A percentile compares a stretch with the other conserved stretches of the same genome.
Conservation (phyloP, 805 yeast species). For the Helenozyma baotianmanensis region DNA sequence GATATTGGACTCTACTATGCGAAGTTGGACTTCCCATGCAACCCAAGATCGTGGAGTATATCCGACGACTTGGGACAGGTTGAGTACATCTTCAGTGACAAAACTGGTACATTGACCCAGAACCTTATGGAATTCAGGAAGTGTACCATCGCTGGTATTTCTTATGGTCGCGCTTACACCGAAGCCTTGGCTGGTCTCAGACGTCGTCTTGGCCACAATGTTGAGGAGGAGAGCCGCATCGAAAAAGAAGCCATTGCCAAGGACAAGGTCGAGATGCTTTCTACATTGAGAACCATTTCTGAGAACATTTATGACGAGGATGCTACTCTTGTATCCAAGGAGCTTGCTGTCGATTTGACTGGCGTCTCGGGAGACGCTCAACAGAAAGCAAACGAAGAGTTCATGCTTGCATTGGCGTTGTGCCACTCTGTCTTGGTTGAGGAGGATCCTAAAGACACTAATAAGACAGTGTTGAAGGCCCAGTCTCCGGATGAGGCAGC, state of each 20-base stretch:
- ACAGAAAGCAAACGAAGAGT: constrained; percentile 60
- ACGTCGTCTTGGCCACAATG: constrained; percentile 61
- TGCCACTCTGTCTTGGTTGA: constrained; percentile 79
- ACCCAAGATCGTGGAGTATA: constrained; percentile 78
- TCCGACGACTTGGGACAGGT: constrained; percentile 83
- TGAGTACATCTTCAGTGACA: constrained; percentile 77
- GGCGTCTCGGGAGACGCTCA: constrained; percentile 50
- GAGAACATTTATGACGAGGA: constrained; percentile 46
- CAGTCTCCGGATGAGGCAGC: constrained; percentile 90
- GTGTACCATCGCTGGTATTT: constrained; percentile 61
- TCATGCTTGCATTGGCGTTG: constrained; percentile 69
- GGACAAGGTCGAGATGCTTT: constrained; percentile 60
- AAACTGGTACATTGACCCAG: constrained; percentile 81
- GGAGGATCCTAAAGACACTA: constrained; percentile 55
- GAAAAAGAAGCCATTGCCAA: constrained; percentile 51
- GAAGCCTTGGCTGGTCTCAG: constrained; percentile 73
- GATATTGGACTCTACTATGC: constrained; percentile 69
- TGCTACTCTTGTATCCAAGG: constrained; percentile 64
- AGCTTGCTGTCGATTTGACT: constrained; percentile 57
- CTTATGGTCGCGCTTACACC: constrained; percentile 73
- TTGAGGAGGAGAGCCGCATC: constrained; percentile 40
- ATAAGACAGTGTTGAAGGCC: constrained; percentile 56
- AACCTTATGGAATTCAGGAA: constrained; percentile 80
- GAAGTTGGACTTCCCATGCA: constrained; percentile 66
- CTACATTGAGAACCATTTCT: constrained; percentile 16